Evolutionary conservation across 305 asterid species (phyloP).

Genomic region (Andrographis paniculata): DNA sequence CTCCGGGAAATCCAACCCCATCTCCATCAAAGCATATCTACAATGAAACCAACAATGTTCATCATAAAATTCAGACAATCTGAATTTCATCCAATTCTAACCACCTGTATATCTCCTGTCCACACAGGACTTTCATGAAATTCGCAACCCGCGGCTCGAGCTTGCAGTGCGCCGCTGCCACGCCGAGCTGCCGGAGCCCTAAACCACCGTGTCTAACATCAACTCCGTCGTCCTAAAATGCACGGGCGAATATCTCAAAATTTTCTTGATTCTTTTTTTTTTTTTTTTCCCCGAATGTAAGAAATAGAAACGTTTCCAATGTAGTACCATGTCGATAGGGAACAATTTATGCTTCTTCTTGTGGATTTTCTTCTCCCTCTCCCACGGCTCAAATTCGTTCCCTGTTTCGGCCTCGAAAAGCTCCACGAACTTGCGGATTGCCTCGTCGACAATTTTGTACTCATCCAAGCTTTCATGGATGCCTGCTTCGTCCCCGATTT

Average conservation of each 20-base stretch:
- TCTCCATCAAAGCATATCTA: constrained; percentile 89
- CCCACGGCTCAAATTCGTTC: constrained; percentile 11
- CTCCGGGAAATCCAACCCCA: constrained; percentile 71
- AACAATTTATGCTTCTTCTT: constrained; percentile 26
- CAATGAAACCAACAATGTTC: neutral
- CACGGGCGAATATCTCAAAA: too few relatives aligned
- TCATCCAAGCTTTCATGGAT: constrained; percentile 2
- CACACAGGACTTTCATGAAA: constrained; percentile 64
- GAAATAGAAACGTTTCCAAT: too few relatives aligned
- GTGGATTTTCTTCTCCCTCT: constrained; percentile 12
- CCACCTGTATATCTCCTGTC: constrained; percentile 81
- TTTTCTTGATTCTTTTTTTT: too few relatives aligned
- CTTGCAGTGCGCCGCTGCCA: constrained; percentile 64
- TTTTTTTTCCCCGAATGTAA: too few relatives aligned
- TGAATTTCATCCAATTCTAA: neutral
- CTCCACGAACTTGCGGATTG: neutral
- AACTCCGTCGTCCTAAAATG: constrained; percentile 67
- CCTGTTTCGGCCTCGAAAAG: constrained; percentile 1
- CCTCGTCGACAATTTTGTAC: neutral
- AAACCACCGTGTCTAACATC: constrained; percentile 84
- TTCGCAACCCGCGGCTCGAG: constrained; percentile 72
- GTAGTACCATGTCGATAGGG: constrained; percentile 81
- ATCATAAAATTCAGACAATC: neutral
- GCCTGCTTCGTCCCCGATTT: neutral
- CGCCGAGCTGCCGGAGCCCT: constrained; percentile 62